Evolutionary conservation across 805 yeast genomes (phyloP).

Genomic region (Groenewaldozyma salmanticensis): DNA sequence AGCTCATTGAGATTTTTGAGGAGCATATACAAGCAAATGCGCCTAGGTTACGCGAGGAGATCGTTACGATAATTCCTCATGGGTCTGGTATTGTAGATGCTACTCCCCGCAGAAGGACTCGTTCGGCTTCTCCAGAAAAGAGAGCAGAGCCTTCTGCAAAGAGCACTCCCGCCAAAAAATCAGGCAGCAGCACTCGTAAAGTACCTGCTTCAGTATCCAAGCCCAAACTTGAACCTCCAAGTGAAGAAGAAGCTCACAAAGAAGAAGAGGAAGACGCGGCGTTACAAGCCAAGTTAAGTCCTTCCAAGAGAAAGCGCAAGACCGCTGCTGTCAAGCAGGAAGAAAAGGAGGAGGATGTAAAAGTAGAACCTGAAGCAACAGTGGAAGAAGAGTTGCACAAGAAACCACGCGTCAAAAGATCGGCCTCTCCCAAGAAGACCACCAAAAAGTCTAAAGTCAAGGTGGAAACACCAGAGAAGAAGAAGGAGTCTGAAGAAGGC

Average conservation of each 20-base stretch:
- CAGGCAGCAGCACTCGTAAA: slow-evolving; percentile 5
- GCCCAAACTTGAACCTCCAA: slow-evolving; percentile 5
- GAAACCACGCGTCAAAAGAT: neutral
- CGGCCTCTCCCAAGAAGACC: neutral
- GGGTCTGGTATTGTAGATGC: slow-evolving; percentile 35
- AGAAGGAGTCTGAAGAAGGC: neutral
- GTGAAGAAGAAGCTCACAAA: slow-evolving; percentile 9
- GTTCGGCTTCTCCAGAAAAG: slow-evolving; percentile 14
- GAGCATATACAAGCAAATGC: slow-evolving; percentile 30
- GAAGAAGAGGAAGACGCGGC: slow-evolving; percentile 6
- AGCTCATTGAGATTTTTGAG: slow-evolving; percentile 53
- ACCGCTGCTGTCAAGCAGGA: neutral
- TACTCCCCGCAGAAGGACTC: slow-evolving; percentile 10
- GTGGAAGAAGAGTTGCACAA: slow-evolving; percentile 2
- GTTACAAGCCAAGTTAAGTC: neutral
- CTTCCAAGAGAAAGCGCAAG: slow-evolving; percentile 2
- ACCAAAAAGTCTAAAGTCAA: neutral
- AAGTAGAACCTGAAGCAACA: slow-evolving; percentile 1
- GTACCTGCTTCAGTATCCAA: slow-evolving; percentile 3
- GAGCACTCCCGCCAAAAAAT: slow-evolving; percentile 1
- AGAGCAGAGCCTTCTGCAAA: slow-evolving; percentile 6
- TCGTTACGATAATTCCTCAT: slow-evolving; percentile 23
- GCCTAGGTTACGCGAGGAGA: slow-evolving; percentile 32
- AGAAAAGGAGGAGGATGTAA: neutral
- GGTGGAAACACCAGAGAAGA: neutral